Conservation (phyloP, 495 filamentous ascomycete genomes). For the Xylaria curta region DNA sequence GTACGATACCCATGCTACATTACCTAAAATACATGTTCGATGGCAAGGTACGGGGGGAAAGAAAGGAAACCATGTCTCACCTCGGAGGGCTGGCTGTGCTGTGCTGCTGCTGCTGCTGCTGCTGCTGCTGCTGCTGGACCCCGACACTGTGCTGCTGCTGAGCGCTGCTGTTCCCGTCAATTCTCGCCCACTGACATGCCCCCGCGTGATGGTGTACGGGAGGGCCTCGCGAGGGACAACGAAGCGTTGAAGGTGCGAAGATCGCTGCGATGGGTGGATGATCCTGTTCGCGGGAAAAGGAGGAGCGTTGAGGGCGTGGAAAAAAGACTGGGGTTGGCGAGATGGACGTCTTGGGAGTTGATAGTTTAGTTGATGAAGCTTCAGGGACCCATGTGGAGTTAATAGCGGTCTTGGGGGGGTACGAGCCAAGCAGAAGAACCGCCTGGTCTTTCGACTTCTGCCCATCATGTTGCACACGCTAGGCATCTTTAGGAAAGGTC, state of each 20-base stretch:
- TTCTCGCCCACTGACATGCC: conserved; percentile 26
- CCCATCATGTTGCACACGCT: not conserved
- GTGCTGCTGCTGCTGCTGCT: not conserved
- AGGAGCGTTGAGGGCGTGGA: conserved; percentile 13
- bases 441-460: not conserved
- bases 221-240: conserved; percentile 22
- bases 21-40: conserved; percentile 40
- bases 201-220: conserved; percentile 23
- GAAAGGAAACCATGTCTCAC: conserved; percentile 39
- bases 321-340: conserved; percentile 20
- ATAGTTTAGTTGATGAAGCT: conserved; percentile 18
- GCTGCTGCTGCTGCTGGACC: conserved; percentile 4
- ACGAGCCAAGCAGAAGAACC: not conserved
- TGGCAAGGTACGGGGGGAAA: conserved; percentile 27
- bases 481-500: conserved; percentile 12
- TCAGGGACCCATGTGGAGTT: conserved; percentile 22
- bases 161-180: conserved; percentile 12
- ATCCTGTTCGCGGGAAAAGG: conserved; percentile 11
- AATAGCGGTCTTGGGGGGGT: not conserved
- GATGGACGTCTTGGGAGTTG: conserved; percentile 20
- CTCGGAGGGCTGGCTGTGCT: conserved; percentile 36
- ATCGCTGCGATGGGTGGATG: conserved; percentile 10
- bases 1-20: conserved; percentile 37
- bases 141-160: conserved; percentile 11
- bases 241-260: not conserved